phyloP scores from a whole-genome alignment of 495 filamentous ascomycete species.

The Neurospora hispaniola region DNA sequence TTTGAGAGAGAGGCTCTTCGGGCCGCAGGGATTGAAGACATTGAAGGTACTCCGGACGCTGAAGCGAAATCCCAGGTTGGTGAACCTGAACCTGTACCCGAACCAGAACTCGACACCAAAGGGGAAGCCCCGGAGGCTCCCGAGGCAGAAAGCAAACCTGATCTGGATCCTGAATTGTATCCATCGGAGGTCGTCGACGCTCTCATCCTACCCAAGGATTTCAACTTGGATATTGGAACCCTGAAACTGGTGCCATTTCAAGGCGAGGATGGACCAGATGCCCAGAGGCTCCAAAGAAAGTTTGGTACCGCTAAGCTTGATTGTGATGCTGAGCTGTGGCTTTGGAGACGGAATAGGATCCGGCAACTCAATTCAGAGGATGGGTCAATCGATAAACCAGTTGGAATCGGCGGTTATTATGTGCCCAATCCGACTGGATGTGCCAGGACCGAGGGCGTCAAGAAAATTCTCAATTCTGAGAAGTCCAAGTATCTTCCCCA shows the following conservation, averaged over 20 bases:
- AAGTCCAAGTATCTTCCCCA: conserved; percentile 98
- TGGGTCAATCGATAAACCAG: conserved; percentile 29
- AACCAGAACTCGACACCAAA: conserved; percentile 14
- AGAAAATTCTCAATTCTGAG: conserved; percentile 89
- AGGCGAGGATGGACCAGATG: conserved; percentile 66
- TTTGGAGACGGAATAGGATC: conserved; percentile 83
- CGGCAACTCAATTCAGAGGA: conserved; percentile 61
- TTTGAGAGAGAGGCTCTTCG: conserved; percentile 24
- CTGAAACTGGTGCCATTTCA: conserved; percentile 38
- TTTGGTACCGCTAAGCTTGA: conserved; percentile 47
- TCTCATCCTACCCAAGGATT: conserved; percentile 19
- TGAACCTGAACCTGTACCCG: conserved; percentile 3
- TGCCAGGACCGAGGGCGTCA: conserved; percentile 84
- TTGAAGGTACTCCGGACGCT: conserved; percentile 12
- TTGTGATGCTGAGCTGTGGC: conserved; percentile 59
- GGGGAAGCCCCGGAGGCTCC: conserved; percentile 12
- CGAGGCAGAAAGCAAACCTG: conserved; percentile 6
- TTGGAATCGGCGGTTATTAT: conserved; percentile 77
- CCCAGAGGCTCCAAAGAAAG: conserved; percentile 74
- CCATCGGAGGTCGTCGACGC: conserved; percentile 15
- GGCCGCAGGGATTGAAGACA: conserved; percentile 25
- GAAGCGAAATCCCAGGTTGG: conserved; percentile 6
- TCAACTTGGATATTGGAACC: conserved; percentile 26
- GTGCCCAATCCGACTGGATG: conserved; percentile 74
- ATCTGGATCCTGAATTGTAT: conserved; percentile 31